phyloP scores from a whole-genome alignment of 2,329 filamentous ascomycete genomes.

The Aureobasidium pullulans region DNA sequence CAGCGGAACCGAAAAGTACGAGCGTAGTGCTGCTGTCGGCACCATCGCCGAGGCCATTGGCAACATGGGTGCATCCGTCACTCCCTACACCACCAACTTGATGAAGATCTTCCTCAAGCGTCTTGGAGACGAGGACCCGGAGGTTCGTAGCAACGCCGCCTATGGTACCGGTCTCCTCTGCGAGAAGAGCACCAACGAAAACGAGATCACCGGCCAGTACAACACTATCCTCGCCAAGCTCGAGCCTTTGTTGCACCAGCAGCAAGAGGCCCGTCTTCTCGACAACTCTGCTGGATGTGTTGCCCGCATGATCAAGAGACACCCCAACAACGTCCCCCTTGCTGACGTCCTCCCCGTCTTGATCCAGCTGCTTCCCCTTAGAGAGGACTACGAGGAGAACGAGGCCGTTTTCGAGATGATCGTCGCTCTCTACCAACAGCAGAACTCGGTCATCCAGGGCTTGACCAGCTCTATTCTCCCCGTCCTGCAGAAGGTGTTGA shows the following conservation, averaged over 20 bases:
- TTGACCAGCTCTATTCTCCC: slow-evolving; percentile 63
- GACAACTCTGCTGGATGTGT: slow-evolving; percentile 93
- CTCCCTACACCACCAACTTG: slow-evolving; percentile 69
- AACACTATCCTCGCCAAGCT: slow-evolving; percentile 74
- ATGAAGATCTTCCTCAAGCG: slow-evolving; percentile 79
- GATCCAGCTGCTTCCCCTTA: slow-evolving; percentile 71
- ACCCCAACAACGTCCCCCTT: slow-evolving; percentile 76
- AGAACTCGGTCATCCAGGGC: slow-evolving; percentile 61
- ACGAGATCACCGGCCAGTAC: slow-evolving; percentile 68
- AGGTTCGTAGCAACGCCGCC: slow-evolving; percentile 91
- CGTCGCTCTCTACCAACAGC: slow-evolving; percentile 69
- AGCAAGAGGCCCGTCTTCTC: slow-evolving; percentile 72
- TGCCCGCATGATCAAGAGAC: slow-evolving; percentile 82
- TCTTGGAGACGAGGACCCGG: slow-evolving; percentile 78
- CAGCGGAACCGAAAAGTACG: slow-evolving; percentile 74
- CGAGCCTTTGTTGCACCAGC: slow-evolving; percentile 66
- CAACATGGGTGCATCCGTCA: slow-evolving; percentile 74
- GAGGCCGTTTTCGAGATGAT: slow-evolving; percentile 88
- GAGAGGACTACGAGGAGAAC: slow-evolving; percentile 95
- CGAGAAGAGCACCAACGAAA: slow-evolving; percentile 67
- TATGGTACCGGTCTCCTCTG: slow-evolving; percentile 84
- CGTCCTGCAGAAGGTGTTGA: slow-evolving; percentile 66
- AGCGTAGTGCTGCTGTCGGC: slow-evolving; percentile 84
- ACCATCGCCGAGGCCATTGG: slow-evolving; percentile 86
- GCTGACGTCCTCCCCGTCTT: slow-evolving; percentile 74